Percentiles rank a stretch among this genome's conserved stretches.
These are phyloP conservation scores for Yamadazyma philogaea DNA, from an alignment of 805 yeast species.

Conservation along the genomic window DNA sequence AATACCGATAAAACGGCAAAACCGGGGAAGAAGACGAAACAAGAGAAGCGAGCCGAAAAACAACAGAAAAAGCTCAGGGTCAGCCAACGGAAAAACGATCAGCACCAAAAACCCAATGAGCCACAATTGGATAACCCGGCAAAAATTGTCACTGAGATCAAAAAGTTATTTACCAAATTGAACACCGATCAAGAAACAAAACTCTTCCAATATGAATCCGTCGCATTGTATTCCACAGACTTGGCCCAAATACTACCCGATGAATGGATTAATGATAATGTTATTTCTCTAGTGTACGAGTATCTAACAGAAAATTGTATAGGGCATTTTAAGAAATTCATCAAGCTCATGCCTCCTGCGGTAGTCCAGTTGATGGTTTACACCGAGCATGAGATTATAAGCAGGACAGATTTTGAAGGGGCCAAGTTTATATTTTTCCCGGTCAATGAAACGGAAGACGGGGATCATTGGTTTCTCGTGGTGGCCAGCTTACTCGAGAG, in stretches of 20 bases:
- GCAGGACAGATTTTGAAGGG: conserved; percentile 25
- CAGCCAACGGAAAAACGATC: conserved; percentile 7
- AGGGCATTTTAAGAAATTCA: conserved; percentile 13
- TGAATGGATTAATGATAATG: conserved; percentile 74
- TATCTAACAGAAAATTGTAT: conserved; percentile 28
- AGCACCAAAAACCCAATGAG: not conserved
- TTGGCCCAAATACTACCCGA: conserved; percentile 54
- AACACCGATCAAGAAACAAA: conserved; percentile 18
- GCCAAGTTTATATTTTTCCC: conserved; percentile 60
- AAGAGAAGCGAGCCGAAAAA: conserved; percentile 7
- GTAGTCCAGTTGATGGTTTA: conserved; percentile 60
- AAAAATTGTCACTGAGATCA: conserved; percentile 15
- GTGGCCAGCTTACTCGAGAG: conserved; percentile 49
- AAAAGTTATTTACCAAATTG: conserved; percentile 17
- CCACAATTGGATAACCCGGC: conserved; percentile 1
- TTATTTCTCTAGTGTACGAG: conserved; percentile 62
- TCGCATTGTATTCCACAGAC: conserved; percentile 59
- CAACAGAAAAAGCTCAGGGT: conserved; percentile 11
- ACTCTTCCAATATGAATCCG: conserved; percentile 51
- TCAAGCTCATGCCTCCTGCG: conserved; percentile 51
- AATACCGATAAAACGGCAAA: not conserved
- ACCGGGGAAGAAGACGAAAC: conserved; percentile 6
- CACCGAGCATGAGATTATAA: conserved; percentile 25
- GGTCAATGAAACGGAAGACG: conserved; percentile 57
- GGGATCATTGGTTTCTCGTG: conserved; percentile 75